Evolutionary conservation across 148 eudicot species (phyloP), one percentile per base, ranked within the genome.

Genomic region (Rhododendron kiyosumense): DNA sequence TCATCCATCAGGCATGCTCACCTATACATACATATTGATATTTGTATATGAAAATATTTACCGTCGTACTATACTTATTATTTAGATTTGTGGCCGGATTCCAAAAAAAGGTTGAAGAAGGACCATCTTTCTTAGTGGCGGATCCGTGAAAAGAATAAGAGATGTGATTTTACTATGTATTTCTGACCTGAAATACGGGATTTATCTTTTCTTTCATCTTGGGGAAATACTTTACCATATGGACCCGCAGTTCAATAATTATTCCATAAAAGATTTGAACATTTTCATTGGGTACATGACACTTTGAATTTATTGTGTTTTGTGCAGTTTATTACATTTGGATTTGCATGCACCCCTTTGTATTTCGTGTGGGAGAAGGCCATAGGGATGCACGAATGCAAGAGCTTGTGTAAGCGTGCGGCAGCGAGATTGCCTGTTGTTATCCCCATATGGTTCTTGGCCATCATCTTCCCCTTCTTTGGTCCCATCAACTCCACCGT

Each of bases 361-460:
- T 95, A 95, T 61, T 95, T 95, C 84, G 96, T 95, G 51, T 95
- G 98, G 98, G 98, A 95, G 88, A 95, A 95, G 90, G 93, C 94
- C 2, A 94, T 95, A 15, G 98, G 98, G 26, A 86, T 95, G 91
- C 98, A 95, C 83, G 96, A 95, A n/a, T 94, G 97, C 89, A 95
- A 93, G 90, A 95, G 98, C 89, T 52, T 94, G 93, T 95, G 94
- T 92, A 95, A 94, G 88, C 90, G 97, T 24, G 98, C 98, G 1
- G 97, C 95, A 0, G 96, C 94, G 1, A 90, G 98, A 81, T 87
- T 95, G 85, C 98, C 98, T 11, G 98, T 95, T 24, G 98, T 95
- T 30, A 83, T 95, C 54, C 98, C 98, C 2, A 95, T 95, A 45
- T 95, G 98, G 98, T 93, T 95, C 89, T 81, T 95, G 85, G 98